Conservation (phyloP, 441 rosid species). For the Brassica hybrid region DNA sequence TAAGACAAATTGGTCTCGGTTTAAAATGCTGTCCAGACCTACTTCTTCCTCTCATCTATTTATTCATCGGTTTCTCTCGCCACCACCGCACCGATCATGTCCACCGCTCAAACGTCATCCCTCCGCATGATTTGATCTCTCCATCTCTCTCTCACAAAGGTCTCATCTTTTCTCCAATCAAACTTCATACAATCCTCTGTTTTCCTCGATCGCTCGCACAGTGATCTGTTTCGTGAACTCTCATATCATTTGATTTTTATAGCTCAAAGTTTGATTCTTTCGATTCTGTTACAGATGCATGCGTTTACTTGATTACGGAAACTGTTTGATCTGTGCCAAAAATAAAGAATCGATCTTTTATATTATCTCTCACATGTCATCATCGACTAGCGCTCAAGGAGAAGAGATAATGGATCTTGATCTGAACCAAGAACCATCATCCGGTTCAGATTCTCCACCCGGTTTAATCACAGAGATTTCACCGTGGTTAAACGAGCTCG, state of each 20-base stretch:
- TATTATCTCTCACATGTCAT: slow-evolving; percentile 13
- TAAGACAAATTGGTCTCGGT: slow-evolving; percentile 8
- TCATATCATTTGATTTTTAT: neutral
- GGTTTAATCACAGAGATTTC: slow-evolving; percentile 46
- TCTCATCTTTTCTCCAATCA: slow-evolving; percentile 9
- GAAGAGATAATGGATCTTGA: slow-evolving; percentile 56
- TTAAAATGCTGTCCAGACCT: slow-evolving; percentile 34
- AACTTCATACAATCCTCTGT: neutral
- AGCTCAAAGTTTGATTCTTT: slow-evolving; percentile 10
- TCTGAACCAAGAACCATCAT: slow-evolving; percentile 53
- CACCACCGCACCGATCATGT: slow-evolving; percentile 38
- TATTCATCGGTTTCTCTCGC: slow-evolving; percentile 30
- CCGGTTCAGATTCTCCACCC: slow-evolving; percentile 37
- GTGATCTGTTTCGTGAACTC: slow-evolving; percentile 1
- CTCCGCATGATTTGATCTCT: slow-evolving; percentile 29
- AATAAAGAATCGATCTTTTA: neutral
- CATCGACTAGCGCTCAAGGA: slow-evolving; percentile 41
- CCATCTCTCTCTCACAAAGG: neutral
- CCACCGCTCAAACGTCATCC: slow-evolving; percentile 33
- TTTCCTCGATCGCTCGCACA: slow-evolving; percentile 9
- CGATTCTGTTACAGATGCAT: slow-evolving; percentile 37
- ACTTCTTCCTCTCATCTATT: slow-evolving; percentile 32
- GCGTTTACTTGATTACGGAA: slow-evolving; percentile 28
- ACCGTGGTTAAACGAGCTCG: slow-evolving; percentile 52
- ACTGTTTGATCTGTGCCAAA: slow-evolving; percentile 22